Conservation (phyloP, 768 basidiomycete species). For the Nidula microcarpa region DNA sequence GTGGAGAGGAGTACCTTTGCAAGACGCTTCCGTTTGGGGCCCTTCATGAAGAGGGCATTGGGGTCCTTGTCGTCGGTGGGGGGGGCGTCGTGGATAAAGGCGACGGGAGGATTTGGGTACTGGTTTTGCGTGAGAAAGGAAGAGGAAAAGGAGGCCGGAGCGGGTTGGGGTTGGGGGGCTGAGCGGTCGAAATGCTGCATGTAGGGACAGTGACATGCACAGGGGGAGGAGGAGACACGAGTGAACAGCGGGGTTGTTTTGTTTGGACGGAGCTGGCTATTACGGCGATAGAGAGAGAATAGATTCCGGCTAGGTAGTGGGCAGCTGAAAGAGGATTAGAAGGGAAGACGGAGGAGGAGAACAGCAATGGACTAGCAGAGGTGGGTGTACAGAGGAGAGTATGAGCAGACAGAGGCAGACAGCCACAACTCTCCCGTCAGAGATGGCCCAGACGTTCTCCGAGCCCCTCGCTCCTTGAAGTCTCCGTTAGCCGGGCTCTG, state of each 20-base stretch:
- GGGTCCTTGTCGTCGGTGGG: slow-evolving; percentile 25
- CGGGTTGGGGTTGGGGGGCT: slow-evolving; percentile 2
- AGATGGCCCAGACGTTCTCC: no score
- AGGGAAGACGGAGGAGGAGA: neutral
- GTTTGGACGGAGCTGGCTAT: slow-evolving; percentile 2
- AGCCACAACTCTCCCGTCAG: neutral
- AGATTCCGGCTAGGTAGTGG: neutral
- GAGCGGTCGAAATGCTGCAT: slow-evolving; percentile 33
- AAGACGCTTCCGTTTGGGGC: slow-evolving; percentile 52
- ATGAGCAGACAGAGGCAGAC: neutral
- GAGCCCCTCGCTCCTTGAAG: no score
- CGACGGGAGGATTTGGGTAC: slow-evolving; percentile 6
- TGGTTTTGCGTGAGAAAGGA: slow-evolving; percentile 13
- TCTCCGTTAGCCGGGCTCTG: slow-evolving; percentile 5
- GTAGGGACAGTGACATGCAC: slow-evolving; percentile 8
- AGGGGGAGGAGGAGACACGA: slow-evolving; percentile 7
- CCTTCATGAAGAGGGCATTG: slow-evolving; percentile 34
- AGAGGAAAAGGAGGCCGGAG: slow-evolving; percentile 8
- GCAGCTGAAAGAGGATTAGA: neutral
- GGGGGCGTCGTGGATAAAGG: slow-evolving; percentile 11
- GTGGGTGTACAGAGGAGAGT: neutral
- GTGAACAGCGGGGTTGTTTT: neutral
- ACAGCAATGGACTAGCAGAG: neutral
- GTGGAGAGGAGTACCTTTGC: slow-evolving; percentile 35
- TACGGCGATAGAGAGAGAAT: neutral